A percentile compares a stretch with the other conserved stretches of the same genome.
phyloP scores from a whole-genome alignment of 1,139 yeast genomes.

The Lodderomyces theae region DNA sequence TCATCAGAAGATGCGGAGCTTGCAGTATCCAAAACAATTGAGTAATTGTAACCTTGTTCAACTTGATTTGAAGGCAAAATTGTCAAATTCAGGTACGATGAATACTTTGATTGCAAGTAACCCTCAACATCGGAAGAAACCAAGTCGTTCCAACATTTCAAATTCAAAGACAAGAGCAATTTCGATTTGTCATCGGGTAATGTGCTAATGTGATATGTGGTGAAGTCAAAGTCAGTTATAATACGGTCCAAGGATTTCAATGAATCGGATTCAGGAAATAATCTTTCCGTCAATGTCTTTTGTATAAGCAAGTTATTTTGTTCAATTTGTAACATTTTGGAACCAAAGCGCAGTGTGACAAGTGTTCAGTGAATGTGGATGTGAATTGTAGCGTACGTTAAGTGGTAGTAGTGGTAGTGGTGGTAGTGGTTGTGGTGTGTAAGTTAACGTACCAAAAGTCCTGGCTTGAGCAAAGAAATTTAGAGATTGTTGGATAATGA shows the following conservation, averaged over 20 bases:
- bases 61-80: conserved; percentile 29
- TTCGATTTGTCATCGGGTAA: conserved; percentile 61
- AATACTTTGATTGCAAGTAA: conserved; percentile 40
- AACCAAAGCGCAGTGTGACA: too few relatives aligned
- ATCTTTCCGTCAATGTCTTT: conserved; percentile 40
- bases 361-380: conserved; percentile 7
- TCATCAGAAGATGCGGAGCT: conserved; percentile 30
- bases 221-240: conserved; percentile 92
- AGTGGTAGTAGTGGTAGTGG: too few relatives aligned
- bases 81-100: conserved; percentile 28
- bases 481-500: too few relatives aligned
- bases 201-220: conserved; percentile 88
- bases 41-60: conserved; percentile 82
- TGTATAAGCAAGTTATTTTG: conserved; percentile 43
- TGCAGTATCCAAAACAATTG: conserved; percentile 65
- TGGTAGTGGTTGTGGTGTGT: too few relatives aligned
- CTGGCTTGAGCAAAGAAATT: too few relatives aligned
- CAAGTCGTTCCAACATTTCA: conserved; percentile 77
- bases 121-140: conserved; percentile 60
- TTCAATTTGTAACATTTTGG: conserved; percentile 49
- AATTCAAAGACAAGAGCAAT: conserved; percentile 65
- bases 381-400: too few relatives aligned
- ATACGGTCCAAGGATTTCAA: conserved; percentile 75
- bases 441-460: too few relatives aligned
- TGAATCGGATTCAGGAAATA: conserved; percentile 29